Percentiles rank a stretch among this genome's conserved stretches.
Evolutionary conservation across 768 basidiomycete genomes (phyloP).

Genomic region (Mycena crocata): DNA sequence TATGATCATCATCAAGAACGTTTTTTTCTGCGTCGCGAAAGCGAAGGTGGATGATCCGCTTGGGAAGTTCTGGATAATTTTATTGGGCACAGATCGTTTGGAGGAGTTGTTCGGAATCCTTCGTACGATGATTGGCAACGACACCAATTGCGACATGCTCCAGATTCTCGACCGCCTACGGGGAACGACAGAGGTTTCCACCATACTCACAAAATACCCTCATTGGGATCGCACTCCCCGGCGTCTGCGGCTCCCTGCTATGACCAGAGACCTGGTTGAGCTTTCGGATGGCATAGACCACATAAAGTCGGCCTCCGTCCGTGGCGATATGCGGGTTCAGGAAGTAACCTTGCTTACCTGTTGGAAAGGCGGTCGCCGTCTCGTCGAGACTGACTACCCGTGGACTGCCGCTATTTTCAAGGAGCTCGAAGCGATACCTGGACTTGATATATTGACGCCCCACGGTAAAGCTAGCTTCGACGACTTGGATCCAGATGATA

Average conservation of each 20-base stretch:
- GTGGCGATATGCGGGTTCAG: slow-evolving; percentile 43
- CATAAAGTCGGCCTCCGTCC: slow-evolving; percentile 48
- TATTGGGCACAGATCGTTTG: slow-evolving; percentile 52
- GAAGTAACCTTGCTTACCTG: slow-evolving; percentile 42
- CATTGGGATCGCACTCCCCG: slow-evolving; percentile 52
- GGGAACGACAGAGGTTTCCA: slow-evolving; percentile 45
- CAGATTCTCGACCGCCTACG: slow-evolving; percentile 41
- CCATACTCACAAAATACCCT: slow-evolving; percentile 51
- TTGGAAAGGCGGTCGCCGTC: slow-evolving; percentile 43
- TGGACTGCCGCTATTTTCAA: not conserved
- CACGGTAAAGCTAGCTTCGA: not conserved
- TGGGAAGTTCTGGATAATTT: slow-evolving; percentile 46
- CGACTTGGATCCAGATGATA: not conserved
- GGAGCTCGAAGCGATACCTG: not conserved
- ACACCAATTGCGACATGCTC: slow-evolving; percentile 42
- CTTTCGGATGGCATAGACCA: slow-evolving; percentile 44
- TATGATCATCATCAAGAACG: slow-evolving; percentile 52
- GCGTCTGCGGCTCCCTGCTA: slow-evolving; percentile 45
- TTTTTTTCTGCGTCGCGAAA: slow-evolving; percentile 52
- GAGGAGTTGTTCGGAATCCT: slow-evolving; percentile 50
- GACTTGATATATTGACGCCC: slow-evolving; percentile 5
- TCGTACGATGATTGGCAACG: slow-evolving; percentile 49
- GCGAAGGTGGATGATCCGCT: slow-evolving; percentile 46
- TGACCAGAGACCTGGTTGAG: slow-evolving; percentile 37
- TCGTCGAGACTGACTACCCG: not conserved